Conservation (phyloP, 1,139 yeast genomes). For the Yamadazyma oceani region DNA sequence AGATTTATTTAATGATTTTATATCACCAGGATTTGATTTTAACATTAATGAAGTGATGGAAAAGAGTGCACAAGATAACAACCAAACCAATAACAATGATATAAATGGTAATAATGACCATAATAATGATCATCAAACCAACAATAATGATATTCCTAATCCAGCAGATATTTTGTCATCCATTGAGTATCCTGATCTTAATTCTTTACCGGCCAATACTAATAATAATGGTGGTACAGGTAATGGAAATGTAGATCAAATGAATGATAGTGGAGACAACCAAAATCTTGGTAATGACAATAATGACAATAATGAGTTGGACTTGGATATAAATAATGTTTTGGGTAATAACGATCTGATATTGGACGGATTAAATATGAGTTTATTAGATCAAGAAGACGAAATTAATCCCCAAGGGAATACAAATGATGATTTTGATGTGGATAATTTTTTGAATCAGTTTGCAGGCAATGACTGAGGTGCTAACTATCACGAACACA, state of each 20-base stretch:
- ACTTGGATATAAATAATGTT: slow-evolving; percentile 42
- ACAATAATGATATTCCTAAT: slow-evolving; percentile 25
- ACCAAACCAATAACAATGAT: slow-evolving; percentile 5
- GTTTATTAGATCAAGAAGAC: slow-evolving; percentile 38
- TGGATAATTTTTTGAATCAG: slow-evolving; percentile 48
- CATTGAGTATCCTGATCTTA: slow-evolving; percentile 25
- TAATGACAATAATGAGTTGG: slow-evolving; percentile 21
- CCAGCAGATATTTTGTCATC: slow-evolving; percentile 42
- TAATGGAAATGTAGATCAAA: slow-evolving; percentile 6
- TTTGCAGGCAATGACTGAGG: slow-evolving; percentile 37
- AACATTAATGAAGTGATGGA: slow-evolving; percentile 25
- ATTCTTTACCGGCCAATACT: slow-evolving; percentile 1
- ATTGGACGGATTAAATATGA: slow-evolving; percentile 46
- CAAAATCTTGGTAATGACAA: slow-evolving; percentile 5
- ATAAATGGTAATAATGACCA: slow-evolving; percentile 2
- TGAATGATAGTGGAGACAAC: slow-evolving; percentile 6
- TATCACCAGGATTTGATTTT: slow-evolving; percentile 33
- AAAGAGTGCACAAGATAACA: slow-evolving; percentile 8
- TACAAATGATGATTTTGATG: slow-evolving; percentile 42
- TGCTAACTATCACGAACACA: too few species aligned
- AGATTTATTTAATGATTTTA: slow-evolving; percentile 21
- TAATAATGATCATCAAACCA: slow-evolving; percentile 6
- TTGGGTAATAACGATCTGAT: slow-evolving; percentile 46
- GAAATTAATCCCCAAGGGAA: slow-evolving; percentile 11
- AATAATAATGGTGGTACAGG: slow-evolving; percentile 13